Conservation (phyloP, 371 early-diverging fungal genomes). For the Mortierella sp. region DNA sequence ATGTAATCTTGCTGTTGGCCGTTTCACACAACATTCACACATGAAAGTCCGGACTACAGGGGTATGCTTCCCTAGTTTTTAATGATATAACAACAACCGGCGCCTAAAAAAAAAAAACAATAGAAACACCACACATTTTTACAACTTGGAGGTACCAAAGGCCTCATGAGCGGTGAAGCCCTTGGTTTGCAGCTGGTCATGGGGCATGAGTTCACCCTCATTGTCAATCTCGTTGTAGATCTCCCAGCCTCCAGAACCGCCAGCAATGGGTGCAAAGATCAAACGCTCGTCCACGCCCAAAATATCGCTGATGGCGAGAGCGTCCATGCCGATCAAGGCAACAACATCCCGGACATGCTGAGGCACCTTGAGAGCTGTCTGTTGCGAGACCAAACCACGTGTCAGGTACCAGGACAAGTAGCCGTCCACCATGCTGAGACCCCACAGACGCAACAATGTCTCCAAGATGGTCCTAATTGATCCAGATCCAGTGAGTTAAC, state of each 20-base stretch:
- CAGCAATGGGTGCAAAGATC: constrained; percentile 75
- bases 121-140: too few species aligned
- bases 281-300: constrained; percentile 66
- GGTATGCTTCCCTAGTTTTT: too few species aligned
- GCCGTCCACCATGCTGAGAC: constrained; percentile 56
- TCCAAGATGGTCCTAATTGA: constrained; percentile 46
- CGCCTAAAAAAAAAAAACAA: too few species aligned
- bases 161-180: constrained; percentile 52
- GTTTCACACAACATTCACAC: too few species aligned
- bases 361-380: constrained; percentile 54
- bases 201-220: constrained; percentile 58
- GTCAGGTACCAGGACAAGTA: constrained; percentile 68
- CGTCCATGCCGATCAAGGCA: constrained; percentile 58
- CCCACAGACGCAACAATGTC: constrained; percentile 59
- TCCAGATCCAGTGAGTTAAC: too few species aligned
- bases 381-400: constrained; percentile 57
- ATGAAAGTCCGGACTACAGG: too few species aligned
- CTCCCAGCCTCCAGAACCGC: constrained; percentile 71
- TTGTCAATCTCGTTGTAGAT: constrained; percentile 70
- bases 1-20: too few species aligned
- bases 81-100: too few species aligned
- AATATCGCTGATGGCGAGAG: constrained; percentile 60
- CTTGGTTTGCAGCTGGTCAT: constrained; percentile 33
- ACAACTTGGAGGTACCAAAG: constrained; percentile 49
- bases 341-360: constrained; percentile 56